Percentiles rank a stretch among this genome's conserved stretches.
These are phyloP conservation scores for Ogataea haglerorum DNA, from an alignment of 805 yeast species.

Conservation along the genomic window DNA sequence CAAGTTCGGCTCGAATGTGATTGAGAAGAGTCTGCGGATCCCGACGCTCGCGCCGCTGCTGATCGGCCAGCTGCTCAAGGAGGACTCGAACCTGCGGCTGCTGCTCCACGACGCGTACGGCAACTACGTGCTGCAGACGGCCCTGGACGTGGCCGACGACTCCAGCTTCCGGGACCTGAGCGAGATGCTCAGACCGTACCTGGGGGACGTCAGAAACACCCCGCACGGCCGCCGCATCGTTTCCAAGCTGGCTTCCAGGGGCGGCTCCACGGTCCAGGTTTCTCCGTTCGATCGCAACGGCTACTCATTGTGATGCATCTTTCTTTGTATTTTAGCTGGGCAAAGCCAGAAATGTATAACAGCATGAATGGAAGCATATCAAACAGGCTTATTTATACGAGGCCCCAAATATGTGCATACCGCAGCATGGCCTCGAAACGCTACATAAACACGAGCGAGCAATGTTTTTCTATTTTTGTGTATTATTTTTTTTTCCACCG, in stretches of 20 bases:
- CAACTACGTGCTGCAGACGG: conserved; percentile 57
- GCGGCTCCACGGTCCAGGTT: conserved; percentile 24
- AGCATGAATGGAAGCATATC: conserved; percentile 11
- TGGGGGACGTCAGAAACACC: conserved; percentile 78
- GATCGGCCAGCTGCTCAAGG: conserved; percentile 40
- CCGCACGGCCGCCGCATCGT: conserved; percentile 95
- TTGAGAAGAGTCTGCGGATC: conserved; percentile 53
- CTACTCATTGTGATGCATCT: conserved; percentile 16
- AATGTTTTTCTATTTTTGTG: background rate
- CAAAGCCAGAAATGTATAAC: conserved; percentile 13
- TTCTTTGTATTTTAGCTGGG: conserved; percentile 20
- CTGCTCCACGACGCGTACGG: conserved; percentile 58
- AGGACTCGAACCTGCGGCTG: conserved; percentile 34
- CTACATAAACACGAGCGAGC: background rate
- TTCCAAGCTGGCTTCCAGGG: conserved; percentile 47
- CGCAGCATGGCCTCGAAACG: too few species aligned
- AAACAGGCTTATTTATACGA: background rate
- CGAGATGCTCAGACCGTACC: conserved; percentile 62
- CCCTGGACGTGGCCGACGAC: conserved; percentile 52
- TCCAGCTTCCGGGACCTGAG: conserved; percentile 54
- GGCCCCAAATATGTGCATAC: too few species aligned
- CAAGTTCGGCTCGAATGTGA: conserved; percentile 59
- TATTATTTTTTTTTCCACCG: conserved; percentile 2
- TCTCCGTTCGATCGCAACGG: conserved; percentile 7
- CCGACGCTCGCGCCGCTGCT: conserved; percentile 43